A percentile compares a stretch with the other conserved stretches of the same genome.
These are phyloP conservation scores for Phytophthora aleatoria DNA, from an alignment of 352 stramenopile genomes.

Conservation along the genomic window DNA sequence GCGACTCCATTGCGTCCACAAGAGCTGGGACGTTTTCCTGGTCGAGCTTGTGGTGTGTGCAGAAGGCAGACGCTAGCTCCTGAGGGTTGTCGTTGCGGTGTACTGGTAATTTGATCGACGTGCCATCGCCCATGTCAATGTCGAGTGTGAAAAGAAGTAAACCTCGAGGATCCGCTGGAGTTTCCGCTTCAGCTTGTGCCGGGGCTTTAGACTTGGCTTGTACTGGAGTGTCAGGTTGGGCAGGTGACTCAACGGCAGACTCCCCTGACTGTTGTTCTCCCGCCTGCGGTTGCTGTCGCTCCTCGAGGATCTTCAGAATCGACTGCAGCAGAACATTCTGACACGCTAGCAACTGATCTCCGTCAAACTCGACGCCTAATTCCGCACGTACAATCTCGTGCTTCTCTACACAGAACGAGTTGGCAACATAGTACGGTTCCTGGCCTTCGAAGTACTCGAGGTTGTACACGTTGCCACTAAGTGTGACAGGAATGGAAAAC, in stretches of 20 bases:
- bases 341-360: slow-evolving; percentile 64
- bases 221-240: slow-evolving; percentile 8
- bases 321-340: slow-evolving; percentile 56
- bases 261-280: slow-evolving; percentile 24
- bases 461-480: slow-evolving; percentile 58
- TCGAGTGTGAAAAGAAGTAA: slow-evolving; percentile 72
- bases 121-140: slow-evolving; percentile 62
- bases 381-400: slow-evolving; percentile 58
- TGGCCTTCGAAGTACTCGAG: slow-evolving; percentile 73
- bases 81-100: slow-evolving; percentile 59
- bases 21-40: slow-evolving; percentile 62
- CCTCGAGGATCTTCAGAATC: slow-evolving; percentile 38
- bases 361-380: slow-evolving; percentile 58
- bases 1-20: slow-evolving; percentile 58
- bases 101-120: slow-evolving; percentile 47
- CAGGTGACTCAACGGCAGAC: slow-evolving; percentile 6
- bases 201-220: slow-evolving; percentile 12
- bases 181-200: slow-evolving; percentile 11
- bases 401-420: slow-evolving; percentile 78
- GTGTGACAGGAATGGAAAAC: slow-evolving; percentile 64
- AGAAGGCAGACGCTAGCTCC: slow-evolving; percentile 58
- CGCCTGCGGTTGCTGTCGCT: slow-evolving; percentile 27
- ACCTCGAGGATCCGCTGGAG: slow-evolving; percentile 23
- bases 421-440: slow-evolving; percentile 57
- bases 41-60: slow-evolving; percentile 55